phyloP scores from a whole-genome alignment of 805 yeast species.

The Yarrowia bubula region DNA sequence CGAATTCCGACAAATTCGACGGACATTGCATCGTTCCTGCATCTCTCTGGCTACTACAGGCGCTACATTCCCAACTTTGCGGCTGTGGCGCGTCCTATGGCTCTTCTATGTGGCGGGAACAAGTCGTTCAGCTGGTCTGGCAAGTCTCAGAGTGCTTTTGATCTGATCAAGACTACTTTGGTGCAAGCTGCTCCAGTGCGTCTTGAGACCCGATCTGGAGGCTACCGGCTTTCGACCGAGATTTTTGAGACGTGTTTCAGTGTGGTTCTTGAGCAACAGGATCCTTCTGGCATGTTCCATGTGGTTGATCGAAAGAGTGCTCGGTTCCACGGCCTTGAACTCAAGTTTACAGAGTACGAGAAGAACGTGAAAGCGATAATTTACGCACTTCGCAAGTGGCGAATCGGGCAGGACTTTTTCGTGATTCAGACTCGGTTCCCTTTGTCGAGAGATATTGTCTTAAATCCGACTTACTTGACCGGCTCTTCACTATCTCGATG shows the following conservation, averaged over 20 bases:
- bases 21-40: not conserved
- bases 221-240: not conserved
- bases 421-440: not conserved
- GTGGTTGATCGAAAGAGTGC: conserved; percentile 9
- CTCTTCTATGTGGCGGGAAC: not conserved
- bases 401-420: not conserved
- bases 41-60: conserved; percentile 1
- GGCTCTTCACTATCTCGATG: not conserved
- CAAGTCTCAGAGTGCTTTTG: conserved; percentile 3
- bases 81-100: not conserved
- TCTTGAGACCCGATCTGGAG: not conserved
- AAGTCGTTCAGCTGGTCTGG: not conserved
- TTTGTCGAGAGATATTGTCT: not conserved
- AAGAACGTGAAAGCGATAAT: conserved; percentile 3
- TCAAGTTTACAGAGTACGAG: not conserved
- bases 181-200: not conserved
- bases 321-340: not conserved
- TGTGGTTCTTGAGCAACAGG: not conserved
- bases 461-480: not conserved
- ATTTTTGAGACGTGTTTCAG: not conserved
- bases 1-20: not conserved
- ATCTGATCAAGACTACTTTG: not conserved
- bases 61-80: conserved; percentile 17
- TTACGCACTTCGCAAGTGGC: conserved; percentile 9
- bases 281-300: not conserved